These are phyloP conservation scores for Epichloe coenophiala DNA, from an alignment of 2,329 filamentous ascomycete genomes.

Conservation along the genomic window DNA sequence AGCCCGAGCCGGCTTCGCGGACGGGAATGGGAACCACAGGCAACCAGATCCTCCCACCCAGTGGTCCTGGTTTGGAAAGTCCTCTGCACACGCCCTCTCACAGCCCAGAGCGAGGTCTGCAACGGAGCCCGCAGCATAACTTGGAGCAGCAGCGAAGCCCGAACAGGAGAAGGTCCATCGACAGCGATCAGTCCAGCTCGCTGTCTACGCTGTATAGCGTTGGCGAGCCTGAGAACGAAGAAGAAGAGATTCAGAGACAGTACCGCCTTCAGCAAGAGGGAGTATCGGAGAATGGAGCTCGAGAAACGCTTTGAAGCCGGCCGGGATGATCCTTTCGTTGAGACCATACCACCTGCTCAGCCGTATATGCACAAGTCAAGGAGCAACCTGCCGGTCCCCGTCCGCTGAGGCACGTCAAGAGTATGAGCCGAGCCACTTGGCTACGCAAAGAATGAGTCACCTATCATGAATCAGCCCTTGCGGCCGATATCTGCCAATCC, in stretches of 20 bases:
- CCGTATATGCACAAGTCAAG: slow-evolving; percentile 1
- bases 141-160: slow-evolving; percentile 5
- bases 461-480: neutral
- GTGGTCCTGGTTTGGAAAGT: slow-evolving; percentile 5
- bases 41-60: slow-evolving; percentile 4
- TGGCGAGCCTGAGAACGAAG: slow-evolving; percentile 30
- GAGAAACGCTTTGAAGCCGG: neutral
- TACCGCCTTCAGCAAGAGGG: slow-evolving; percentile 1
- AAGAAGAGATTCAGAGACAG: slow-evolving; percentile 6
- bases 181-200: slow-evolving; percentile 36
- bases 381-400: slow-evolving; percentile 6
- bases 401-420: slow-evolving; percentile 10
- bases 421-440: slow-evolving; percentile 10
- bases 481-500: neutral
- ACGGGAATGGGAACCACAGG: slow-evolving; percentile 14
- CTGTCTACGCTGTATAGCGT: slow-evolving; percentile 45
- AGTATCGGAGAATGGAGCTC: neutral
- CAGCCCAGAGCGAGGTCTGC: slow-evolving; percentile 9
- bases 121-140: slow-evolving; percentile 10
- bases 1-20: slow-evolving; percentile 30
- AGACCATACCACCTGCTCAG: slow-evolving; percentile 3
- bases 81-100: slow-evolving; percentile 7
- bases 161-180: slow-evolving; percentile 18
- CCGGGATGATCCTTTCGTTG: slow-evolving; percentile 20
- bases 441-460: neutral